Percentiles rank a stretch among this genome's conserved stretches.
Evolutionary conservation across 495 filamentous ascomycete genomes (phyloP).

Genomic region (Rusavskia elegans): DNA sequence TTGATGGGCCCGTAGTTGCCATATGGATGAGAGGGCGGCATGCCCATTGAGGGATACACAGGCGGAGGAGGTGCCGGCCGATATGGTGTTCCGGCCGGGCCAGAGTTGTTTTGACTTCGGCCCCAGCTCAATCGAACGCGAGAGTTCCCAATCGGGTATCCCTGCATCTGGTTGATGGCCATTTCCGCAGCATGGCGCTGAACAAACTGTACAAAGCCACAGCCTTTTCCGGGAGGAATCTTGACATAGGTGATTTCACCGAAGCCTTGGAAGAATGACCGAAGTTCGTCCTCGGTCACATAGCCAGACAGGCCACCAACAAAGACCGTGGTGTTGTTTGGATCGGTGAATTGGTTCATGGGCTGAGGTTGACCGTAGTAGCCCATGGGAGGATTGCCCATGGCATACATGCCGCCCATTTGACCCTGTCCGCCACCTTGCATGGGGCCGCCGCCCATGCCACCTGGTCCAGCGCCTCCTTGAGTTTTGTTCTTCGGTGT

Average conservation of each 20-base stretch:
- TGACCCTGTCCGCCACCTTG: conserved; percentile 28
- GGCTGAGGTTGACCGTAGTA: conserved; percentile 78
- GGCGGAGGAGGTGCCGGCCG: conserved; percentile 85
- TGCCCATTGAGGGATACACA: conserved; percentile 73
- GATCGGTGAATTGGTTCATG: conserved; percentile 99
- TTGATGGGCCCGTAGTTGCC: conserved; percentile 61
- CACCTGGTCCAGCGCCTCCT: conserved; percentile 37
- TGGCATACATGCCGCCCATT: conserved; percentile 37
- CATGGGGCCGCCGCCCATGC: conserved; percentile 32
- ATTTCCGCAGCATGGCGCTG: conserved; percentile 98
- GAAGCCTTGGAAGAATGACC: conserved; percentile 99
- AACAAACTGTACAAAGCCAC: conserved; percentile 98
- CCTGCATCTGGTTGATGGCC: conserved; percentile 99
- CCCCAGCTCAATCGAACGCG: conserved; percentile 96
- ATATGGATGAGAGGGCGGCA: conserved; percentile 60
- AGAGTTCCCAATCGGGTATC: conserved; percentile 98
- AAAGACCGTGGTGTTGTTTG: conserved; percentile 99
- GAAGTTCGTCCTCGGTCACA: conserved; percentile 97
- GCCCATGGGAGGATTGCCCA: conserved; percentile 65
- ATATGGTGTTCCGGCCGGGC: conserved; percentile 91
- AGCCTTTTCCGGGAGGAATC: conserved; percentile 98
- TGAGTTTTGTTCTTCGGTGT: conserved; percentile 88
- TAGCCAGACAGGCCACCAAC: conserved; percentile 96
- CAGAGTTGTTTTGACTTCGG: conserved; percentile 97
- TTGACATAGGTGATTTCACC: conserved; percentile 99